phyloP scores from a whole-genome alignment of 345 rosid genomes.

The Dipteronia sinensis region DNA sequence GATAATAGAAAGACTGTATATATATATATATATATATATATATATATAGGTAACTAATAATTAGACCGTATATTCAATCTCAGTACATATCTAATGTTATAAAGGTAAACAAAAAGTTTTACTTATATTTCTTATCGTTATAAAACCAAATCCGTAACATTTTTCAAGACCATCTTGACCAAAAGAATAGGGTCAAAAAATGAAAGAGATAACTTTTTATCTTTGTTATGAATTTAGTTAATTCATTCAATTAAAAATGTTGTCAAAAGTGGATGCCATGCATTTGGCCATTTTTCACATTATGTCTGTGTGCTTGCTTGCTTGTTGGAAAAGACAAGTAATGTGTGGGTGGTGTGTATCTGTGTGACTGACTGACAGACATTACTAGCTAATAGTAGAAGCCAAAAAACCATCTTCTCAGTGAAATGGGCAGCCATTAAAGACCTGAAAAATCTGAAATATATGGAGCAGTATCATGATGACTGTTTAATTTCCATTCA shows the following conservation, averaged over 20 bases:
- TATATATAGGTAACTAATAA: too few relatives aligned
- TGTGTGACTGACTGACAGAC: constrained; percentile 10
- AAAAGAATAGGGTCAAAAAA: too few relatives aligned
- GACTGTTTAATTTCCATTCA: constrained; percentile 16
- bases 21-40: too few relatives aligned
- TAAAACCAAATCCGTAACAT: too few relatives aligned
- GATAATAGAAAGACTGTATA: too few relatives aligned
- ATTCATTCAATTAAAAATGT: not conserved
- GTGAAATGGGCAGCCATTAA: constrained; percentile 32
- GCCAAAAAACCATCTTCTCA: constrained; percentile 19
- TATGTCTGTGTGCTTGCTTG: constrained; percentile 15
- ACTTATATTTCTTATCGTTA: too few relatives aligned
- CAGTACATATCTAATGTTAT: too few relatives aligned
- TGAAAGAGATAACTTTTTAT: not conserved
- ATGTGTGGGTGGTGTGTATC: not conserved
- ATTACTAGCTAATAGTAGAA: constrained; percentile 4
- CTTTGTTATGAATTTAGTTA: not conserved
- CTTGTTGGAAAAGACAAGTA: constrained; percentile 14
- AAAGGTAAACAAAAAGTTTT: too few relatives aligned
- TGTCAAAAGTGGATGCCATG: not conserved
- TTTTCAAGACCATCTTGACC: too few relatives aligned
- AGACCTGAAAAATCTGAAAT: too few relatives aligned
- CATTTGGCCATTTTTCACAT: constrained; percentile 2
- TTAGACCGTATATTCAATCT: too few relatives aligned
- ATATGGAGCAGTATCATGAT: constrained; percentile 6